Conservation (phyloP, 257 asterid species). For the Anisodus tanguticus region DNA sequence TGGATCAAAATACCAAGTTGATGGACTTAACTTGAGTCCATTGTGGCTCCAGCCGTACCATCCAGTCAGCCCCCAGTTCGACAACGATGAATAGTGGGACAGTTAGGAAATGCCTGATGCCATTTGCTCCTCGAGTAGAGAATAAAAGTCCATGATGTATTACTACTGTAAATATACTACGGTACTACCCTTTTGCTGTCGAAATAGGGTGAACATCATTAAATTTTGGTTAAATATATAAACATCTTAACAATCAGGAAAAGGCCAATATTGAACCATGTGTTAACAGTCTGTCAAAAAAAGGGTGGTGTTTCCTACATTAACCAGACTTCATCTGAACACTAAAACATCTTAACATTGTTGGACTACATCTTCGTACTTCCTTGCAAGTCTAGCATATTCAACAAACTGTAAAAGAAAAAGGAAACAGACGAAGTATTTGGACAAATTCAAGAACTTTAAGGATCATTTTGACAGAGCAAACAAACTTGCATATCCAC, state of each 20-base stretch:
- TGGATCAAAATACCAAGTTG: neutral
- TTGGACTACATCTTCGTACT: neutral
- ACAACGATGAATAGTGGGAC: neutral
- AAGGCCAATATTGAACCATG: neutral
- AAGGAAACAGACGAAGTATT: neutral
- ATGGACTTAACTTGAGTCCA: neutral
- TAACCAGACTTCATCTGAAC: neutral
- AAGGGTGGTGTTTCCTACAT: neutral
- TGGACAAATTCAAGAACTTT: neutral
- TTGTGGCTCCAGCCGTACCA: neutral
- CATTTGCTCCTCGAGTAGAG: neutral
- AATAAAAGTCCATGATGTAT: neutral
- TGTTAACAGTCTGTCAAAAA: neutral
- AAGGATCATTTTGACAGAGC: neutral
- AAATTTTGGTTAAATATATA: neutral
- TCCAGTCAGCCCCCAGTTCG: neutral
- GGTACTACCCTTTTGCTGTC: neutral
- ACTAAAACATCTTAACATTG: neutral
- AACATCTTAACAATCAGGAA: neutral
- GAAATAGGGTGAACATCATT: neutral
- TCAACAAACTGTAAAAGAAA: neutral
- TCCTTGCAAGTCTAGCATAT: neutral
- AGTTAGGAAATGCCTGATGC: neutral
- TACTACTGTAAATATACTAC: neutral
- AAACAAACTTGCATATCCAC: neutral